Evolutionary conservation across 176 grass and related monocot species (phyloP).

Genomic region (Ensete glaucum): DNA sequence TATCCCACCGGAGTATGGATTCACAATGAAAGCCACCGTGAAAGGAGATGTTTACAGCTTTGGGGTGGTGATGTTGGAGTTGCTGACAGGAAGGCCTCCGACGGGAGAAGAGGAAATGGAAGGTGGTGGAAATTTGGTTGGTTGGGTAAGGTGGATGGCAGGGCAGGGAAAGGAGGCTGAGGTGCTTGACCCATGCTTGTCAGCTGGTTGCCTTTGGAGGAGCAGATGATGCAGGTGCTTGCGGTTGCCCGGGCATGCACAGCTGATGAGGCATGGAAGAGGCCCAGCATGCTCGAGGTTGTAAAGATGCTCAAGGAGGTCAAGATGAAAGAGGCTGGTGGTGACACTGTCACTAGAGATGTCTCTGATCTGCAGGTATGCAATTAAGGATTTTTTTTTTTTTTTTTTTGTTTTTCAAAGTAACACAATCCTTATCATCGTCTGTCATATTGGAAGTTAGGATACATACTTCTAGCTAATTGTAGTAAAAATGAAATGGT

Average conservation of each 20-base stretch:
- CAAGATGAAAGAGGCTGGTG: slow-evolving; percentile 42
- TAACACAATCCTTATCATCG: neutral
- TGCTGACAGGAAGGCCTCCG: slow-evolving; percentile 76
- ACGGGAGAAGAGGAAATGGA: slow-evolving; percentile 79
- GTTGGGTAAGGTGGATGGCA: slow-evolving; percentile 86
- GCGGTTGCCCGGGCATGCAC: slow-evolving; percentile 52
- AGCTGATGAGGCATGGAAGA: slow-evolving; percentile 63
- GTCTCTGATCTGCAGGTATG: slow-evolving; percentile 2
- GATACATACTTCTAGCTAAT: neutral
- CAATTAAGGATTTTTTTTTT: too few species aligned
- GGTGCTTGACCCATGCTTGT: slow-evolving; percentile 68
- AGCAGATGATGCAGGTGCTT: slow-evolving; percentile 68
- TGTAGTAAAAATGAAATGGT: neutral
- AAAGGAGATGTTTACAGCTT: slow-evolving; percentile 96
- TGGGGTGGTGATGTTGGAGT: slow-evolving; percentile 82
- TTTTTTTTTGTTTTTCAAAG: too few species aligned
- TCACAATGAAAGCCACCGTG: slow-evolving; percentile 68
- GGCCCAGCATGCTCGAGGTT: slow-evolving; percentile 86
- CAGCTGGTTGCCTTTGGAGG: slow-evolving; percentile 31
- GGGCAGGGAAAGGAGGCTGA: slow-evolving; percentile 34
- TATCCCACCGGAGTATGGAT: slow-evolving; percentile 79
- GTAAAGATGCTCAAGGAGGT: slow-evolving; percentile 61
- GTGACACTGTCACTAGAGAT: neutral
- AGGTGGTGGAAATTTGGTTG: slow-evolving; percentile 85
- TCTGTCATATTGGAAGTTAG: slow-evolving; percentile 3